These are phyloP conservation scores for Aspergillus ellipticus DNA, from an alignment of 495 filamentous ascomycete species.

Conservation along the genomic window DNA sequence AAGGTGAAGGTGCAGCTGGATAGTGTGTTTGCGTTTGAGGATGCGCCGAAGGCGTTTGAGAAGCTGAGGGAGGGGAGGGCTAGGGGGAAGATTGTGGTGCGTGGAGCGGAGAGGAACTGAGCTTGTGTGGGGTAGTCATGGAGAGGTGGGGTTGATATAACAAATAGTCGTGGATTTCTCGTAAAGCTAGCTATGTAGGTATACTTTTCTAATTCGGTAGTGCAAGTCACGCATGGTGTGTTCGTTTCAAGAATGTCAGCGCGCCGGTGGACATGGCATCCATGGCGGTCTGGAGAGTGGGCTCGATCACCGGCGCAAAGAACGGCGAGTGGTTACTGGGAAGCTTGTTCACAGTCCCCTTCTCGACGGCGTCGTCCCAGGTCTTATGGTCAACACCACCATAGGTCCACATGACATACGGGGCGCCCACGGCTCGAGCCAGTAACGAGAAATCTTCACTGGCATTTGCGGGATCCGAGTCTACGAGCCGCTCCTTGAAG, in stretches of 20 bases:
- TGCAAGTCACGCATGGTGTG: not conserved
- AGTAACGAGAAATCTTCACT: conserved; percentile 58
- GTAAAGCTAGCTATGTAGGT: not conserved
- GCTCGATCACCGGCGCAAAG: conserved; percentile 59
- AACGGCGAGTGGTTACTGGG: conserved; percentile 57
- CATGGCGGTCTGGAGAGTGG: conserved; percentile 52
- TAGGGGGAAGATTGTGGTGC: conserved; percentile 68
- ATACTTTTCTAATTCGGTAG: not conserved
- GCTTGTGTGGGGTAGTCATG: not conserved
- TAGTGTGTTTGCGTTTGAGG: conserved; percentile 55
- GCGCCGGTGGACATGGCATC: conserved; percentile 55
- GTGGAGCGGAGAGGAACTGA: conserved; percentile 33
- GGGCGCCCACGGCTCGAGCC: conserved; percentile 47
- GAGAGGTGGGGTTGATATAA: not conserved
- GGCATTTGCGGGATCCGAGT: conserved; percentile 25
- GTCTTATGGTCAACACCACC: conserved; percentile 45
- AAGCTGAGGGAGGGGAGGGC: conserved; percentile 57
- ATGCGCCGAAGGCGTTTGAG: conserved; percentile 60
- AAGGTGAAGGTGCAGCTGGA: conserved; percentile 61
- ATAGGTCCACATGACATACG: conserved; percentile 55
- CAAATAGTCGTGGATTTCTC: not conserved
- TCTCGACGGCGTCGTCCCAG: conserved; percentile 47
- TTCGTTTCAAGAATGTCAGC: conserved; percentile 36
- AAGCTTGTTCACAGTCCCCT: conserved; percentile 37
- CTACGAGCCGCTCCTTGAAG: conserved; percentile 35